Base-by-base conservation (phyloP, 108 stramenopile genomes). In the Nannochloropsis gaditana region DNA sequence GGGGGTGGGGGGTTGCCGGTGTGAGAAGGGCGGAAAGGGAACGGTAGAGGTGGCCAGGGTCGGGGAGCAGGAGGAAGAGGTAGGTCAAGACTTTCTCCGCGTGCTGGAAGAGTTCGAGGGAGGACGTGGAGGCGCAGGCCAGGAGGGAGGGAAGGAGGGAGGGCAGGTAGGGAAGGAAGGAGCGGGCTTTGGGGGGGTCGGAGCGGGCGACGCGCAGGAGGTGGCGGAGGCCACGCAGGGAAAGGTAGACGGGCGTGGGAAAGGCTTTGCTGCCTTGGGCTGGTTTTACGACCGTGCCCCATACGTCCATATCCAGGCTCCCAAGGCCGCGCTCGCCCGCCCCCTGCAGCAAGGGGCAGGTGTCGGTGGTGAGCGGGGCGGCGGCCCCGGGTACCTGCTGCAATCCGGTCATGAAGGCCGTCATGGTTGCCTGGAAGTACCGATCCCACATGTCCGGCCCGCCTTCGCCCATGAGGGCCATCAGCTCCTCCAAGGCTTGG, bases 91-190 rank as follows among this genome's bases (percentile, higher is more conserved):
- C n/a, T n/a, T n/a, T 15, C n/a, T 73, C 59, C 19, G 59, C 59
- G 59, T 73, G 59, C n/a, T 73, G 4, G 59, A 73, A 73, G 4
- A 73, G 59, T n/a, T 73, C 59, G 19, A 6, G 59, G 59, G 59
- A 73, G 59, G 59, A 73, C 2, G 59, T 73, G 59, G 59, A 73
- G 8, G 59, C 59, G n/a, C 59, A 73, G 2, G 59, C 59, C 4
- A 73, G 59, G 59, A 73, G 59, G 59, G 59, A 15, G 59, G 59
- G 59, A 73, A 73, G 59, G 59, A 73, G 59, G 59, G 59, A 73
- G 59, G 59, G 59, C 19, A 73, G 59, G 8, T n/a, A 73, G 59
- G 59, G 8, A n/a, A n/a, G 15, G 59, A 73, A 73, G 59, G 59
- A 73, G n/a, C 19, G 59, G 59, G 59, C 15, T 73, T 73, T 73